These are phyloP conservation scores for Cephalotrichum gorgonifer DNA, from an alignment of 2,329 filamentous ascomycete species.

Conservation along the genomic window DNA sequence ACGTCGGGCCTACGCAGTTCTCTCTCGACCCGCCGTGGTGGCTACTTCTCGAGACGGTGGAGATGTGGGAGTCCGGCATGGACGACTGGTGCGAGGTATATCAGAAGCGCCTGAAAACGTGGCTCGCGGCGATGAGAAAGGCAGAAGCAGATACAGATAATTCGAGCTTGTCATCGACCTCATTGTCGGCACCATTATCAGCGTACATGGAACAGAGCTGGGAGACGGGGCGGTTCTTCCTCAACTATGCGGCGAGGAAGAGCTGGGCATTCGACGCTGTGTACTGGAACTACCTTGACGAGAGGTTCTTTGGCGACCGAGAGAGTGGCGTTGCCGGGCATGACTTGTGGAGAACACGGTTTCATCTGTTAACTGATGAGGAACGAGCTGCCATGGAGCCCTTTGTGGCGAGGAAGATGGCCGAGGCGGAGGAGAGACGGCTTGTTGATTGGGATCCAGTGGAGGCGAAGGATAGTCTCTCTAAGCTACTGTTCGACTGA, in stretches of 20 bases:
- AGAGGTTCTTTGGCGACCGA: slow-evolving; percentile 23
- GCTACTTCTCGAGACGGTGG: slow-evolving; percentile 21
- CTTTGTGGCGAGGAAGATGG: too few species aligned
- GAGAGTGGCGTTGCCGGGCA: too few species aligned
- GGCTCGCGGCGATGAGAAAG: slow-evolving; percentile 21
- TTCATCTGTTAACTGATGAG: too few species aligned
- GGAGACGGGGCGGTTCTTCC: slow-evolving; percentile 20
- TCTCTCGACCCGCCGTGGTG: slow-evolving; percentile 25
- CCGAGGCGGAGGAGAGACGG: too few species aligned
- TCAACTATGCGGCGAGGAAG: slow-evolving; percentile 24
- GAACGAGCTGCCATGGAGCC: too few species aligned
- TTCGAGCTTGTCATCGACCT: background rate
- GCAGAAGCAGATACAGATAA: slow-evolving; percentile 6
- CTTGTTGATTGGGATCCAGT: too few species aligned
- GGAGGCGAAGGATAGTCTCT: too few species aligned
- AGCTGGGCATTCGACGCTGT: slow-evolving; percentile 26
- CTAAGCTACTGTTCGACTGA: too few species aligned
- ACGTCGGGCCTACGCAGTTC: slow-evolving; percentile 22
- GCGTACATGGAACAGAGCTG: slow-evolving; percentile 24
- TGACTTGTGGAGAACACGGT: too few species aligned
- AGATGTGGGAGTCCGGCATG: slow-evolving; percentile 20
- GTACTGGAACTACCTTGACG: slow-evolving; percentile 25
- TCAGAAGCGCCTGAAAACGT: slow-evolving; percentile 19
- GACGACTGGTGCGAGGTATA: slow-evolving; percentile 20
- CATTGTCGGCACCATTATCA: slow-evolving; percentile 18